Conservation (phyloP, 495 filamentous ascomycete species). For the Neurospora discreta region DNA sequence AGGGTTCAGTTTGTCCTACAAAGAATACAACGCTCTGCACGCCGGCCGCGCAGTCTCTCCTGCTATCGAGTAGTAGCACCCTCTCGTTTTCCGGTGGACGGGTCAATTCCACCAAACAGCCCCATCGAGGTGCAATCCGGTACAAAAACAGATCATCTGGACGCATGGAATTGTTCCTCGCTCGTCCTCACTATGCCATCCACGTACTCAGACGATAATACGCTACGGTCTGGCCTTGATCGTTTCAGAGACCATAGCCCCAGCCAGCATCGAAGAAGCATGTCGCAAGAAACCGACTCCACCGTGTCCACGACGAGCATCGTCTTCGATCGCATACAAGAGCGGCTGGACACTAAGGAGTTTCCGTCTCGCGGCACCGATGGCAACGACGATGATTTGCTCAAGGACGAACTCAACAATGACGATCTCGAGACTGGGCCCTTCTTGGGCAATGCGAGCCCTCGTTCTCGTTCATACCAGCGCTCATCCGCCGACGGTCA, state of each 20-base stretch:
- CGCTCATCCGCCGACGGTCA: slow-evolving; percentile 16
- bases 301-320: slow-evolving; percentile 68
- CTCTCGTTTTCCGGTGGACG: neutral
- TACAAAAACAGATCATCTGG: neutral
- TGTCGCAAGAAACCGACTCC: slow-evolving; percentile 50
- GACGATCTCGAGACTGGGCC: slow-evolving; percentile 33
- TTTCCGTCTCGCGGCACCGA: slow-evolving; percentile 27
- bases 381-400: slow-evolving; percentile 38
- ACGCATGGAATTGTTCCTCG: neutral
- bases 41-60: neutral
- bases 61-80: neutral
- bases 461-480: neutral
- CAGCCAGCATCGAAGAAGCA: slow-evolving; percentile 11
- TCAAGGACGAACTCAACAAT: slow-evolving; percentile 27
- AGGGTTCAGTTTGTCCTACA: slow-evolving; percentile 4
- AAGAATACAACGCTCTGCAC: slow-evolving; percentile 3
- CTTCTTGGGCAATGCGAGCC: slow-evolving; percentile 25
- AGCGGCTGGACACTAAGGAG: slow-evolving; percentile 27
- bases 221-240: neutral
- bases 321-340: slow-evolving; percentile 61
- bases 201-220: neutral
- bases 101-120: neutral
- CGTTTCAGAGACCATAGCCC: neutral
- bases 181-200: neutral
- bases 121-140: neutral